phyloP scores from a whole-genome alignment of 2,329 filamentous ascomycete species.

The Didymella sp. region DNA sequence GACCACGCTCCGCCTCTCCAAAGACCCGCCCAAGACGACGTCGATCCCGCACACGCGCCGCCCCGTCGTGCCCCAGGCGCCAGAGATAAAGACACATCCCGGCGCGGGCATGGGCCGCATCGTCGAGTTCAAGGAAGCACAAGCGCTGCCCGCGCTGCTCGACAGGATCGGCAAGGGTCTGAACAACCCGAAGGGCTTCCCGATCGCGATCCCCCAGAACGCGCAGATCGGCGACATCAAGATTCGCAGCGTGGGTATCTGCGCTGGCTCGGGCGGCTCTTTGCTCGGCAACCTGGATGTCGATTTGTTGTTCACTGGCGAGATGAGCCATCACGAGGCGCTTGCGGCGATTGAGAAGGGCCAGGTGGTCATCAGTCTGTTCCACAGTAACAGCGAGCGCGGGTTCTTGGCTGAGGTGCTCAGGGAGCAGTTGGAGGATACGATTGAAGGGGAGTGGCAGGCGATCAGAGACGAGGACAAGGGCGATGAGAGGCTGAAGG shows the following conservation, averaged over 20 bases:
- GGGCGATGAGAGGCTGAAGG: constrained; percentile 51
- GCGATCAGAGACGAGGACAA: constrained; percentile 55
- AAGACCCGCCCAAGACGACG: constrained; percentile 20
- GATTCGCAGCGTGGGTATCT: constrained; percentile 79
- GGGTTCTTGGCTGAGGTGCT: constrained; percentile 78
- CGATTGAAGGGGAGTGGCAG: constrained; percentile 65
- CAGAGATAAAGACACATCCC: constrained; percentile 48
- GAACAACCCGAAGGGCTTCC: constrained; percentile 70
- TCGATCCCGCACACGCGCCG: constrained; percentile 57
- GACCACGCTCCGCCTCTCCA: constrained; percentile 46
- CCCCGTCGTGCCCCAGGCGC: constrained; percentile 59
- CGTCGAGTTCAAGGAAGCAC: constrained; percentile 61
- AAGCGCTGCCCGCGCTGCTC: constrained; percentile 65
- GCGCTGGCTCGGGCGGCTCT: constrained; percentile 84
- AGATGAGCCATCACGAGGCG: constrained; percentile 92
- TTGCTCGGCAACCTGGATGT: constrained; percentile 74
- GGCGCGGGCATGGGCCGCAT: constrained; percentile 68
- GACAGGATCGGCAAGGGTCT: constrained; percentile 67
- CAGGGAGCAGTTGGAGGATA: constrained; percentile 67
- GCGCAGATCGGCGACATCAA: constrained; percentile 60
- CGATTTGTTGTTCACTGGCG: constrained; percentile 87
- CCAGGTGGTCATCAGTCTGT: constrained; percentile 80
- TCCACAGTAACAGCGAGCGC: constrained; percentile 93
- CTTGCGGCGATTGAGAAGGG: constrained; percentile 85
- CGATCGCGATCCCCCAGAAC: constrained; percentile 69